phyloP scores from a whole-genome alignment of 2,329 filamentous ascomycete species.

The Coniochaeta sp. region DNA sequence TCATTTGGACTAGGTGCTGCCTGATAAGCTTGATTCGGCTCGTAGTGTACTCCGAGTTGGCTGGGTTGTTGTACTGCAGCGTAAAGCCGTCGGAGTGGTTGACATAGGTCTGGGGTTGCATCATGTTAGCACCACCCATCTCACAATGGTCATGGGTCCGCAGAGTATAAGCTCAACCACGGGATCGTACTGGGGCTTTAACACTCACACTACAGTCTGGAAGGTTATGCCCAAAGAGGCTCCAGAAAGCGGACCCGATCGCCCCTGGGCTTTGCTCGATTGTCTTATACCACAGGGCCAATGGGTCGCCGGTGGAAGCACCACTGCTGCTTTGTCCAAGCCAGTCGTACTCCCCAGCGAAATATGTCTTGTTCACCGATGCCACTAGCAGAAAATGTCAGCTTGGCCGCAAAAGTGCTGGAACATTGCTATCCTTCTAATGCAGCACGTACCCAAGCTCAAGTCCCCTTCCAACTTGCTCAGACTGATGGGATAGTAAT shows the following conservation, averaged over 20 bases:
- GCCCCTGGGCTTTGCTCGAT: slow-evolving; percentile 29
- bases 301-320: slow-evolving; percentile 18
- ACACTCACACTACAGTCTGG: slow-evolving; percentile 31
- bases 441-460: slow-evolving; percentile 10
- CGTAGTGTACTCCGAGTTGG: slow-evolving; percentile 27
- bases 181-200: neutral
- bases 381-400: slow-evolving; percentile 16
- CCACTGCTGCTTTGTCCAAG: slow-evolving; percentile 16
- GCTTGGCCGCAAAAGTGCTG: neutral
- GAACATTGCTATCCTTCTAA: no score
- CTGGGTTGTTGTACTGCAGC: slow-evolving; percentile 35
- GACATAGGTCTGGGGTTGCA: slow-evolving; percentile 25
- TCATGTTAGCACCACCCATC: neutral
- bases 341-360: slow-evolving; percentile 41
- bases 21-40: slow-evolving; percentile 31
- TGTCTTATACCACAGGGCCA: slow-evolving; percentile 30
- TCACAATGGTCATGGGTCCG: neutral
- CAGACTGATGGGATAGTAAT: slow-evolving; percentile 36
- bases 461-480: slow-evolving; percentile 26
- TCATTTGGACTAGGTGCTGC: slow-evolving; percentile 34
- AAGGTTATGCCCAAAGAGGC: slow-evolving; percentile 34
- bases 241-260: slow-evolving; percentile 36
- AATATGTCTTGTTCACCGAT: slow-evolving; percentile 31
- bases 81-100: slow-evolving; percentile 36
- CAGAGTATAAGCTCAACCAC: neutral